Base-by-base conservation (phyloP, 2,329 filamentous ascomycete species). In the Blastomyces emzantsi region DNA sequence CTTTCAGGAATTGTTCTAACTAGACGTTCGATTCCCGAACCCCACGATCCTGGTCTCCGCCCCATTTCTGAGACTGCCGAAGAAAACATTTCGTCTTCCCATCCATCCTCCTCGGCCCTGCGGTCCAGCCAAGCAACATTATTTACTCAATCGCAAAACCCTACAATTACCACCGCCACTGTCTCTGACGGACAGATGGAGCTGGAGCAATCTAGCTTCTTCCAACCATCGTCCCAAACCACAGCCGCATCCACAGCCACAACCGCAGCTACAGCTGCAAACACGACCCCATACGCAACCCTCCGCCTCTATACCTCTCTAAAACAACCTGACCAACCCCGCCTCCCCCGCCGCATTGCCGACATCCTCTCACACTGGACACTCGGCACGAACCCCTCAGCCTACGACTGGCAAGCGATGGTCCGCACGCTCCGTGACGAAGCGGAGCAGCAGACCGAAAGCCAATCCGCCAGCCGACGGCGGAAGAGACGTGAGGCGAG, bases 351-450 rank as follows among this genome's bases (percentile, higher is more conserved):
- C 49, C 72, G 68, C 33, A 68, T 73, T 19, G 41, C 66, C 41
- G 70, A 64, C 47, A 68, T 76, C 36, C 70, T 78, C 25, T 72
- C 73, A 2, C 73, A 77, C 52, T 78, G 76, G 76, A 65, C 69
- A 63, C 63, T 66, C 13, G 75, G 72, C 19, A 66, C 61, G 30
- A 69, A 75, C 59, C 76, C 76, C 11, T 66, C 68, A 17, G 60
- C 65, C 3, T 77, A 77, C 66, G 66, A 69, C 63, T 76, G 74
- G 75, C 68, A 72, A 62, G 68, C 67, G 51, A 70, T 67, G 15
- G 63, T 68, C 6, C 45, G 63, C 67, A 57, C 62, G 55, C 49
- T 66, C 45, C 63, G 64, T 47, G 39, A 68, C 25, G 64, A 67
- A 61, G 60, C 65, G 39, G 58, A 59, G 22, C 57, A 43, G 2